phyloP scores from a whole-genome alignment of 148 eudicot genomes.

The Spergularia bocconei region DNA sequence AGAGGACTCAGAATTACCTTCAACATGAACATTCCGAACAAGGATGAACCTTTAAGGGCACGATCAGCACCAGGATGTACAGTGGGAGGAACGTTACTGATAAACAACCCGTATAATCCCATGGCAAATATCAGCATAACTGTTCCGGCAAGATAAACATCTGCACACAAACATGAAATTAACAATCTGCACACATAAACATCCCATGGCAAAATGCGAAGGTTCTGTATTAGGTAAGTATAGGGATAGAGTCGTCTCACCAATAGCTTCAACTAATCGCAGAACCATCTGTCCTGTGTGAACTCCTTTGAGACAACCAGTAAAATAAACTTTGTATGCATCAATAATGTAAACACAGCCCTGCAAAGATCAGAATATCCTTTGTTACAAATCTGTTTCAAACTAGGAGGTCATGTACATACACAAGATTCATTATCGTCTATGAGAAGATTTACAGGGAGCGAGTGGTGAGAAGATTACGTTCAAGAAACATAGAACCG shows the following conservation, averaged over 20 bases:
- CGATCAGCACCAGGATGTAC: slow-evolving; percentile 57
- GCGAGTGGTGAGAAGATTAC: slow-evolving; percentile 35
- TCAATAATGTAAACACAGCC: slow-evolving; percentile 86
- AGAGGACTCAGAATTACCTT: slow-evolving; percentile 48
- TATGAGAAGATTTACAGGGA: not conserved
- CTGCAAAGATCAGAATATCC: slow-evolving; percentile 37
- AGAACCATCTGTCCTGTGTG: slow-evolving; percentile 93
- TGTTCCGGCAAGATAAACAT: slow-evolving; percentile 96
- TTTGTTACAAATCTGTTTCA: not conserved
- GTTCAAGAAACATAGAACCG: slow-evolving; percentile 85
- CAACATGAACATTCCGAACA: slow-evolving; percentile 95
- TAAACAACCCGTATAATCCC: slow-evolving; percentile 92
- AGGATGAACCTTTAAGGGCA: slow-evolving; percentile 79
- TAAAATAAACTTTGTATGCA: slow-evolving; percentile 81
- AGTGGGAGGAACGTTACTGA: slow-evolving; percentile 58
- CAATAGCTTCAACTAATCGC: slow-evolving; percentile 90
- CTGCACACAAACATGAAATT: slow-evolving; percentile 35
- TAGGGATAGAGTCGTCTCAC: slow-evolving; percentile 33
- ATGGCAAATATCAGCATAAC: slow-evolving; percentile 95
- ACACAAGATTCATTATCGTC: not conserved
- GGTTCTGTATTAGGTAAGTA: no score
- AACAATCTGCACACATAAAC: no score
- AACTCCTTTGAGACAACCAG: slow-evolving; percentile 72
- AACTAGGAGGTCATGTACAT: not conserved
- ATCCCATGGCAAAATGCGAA: no score